Evolutionary conservation across 768 basidiomycete genomes (phyloP), one percentile per base, ranked within the genome.

Genomic region (Lactifluus subvellereus): DNA sequence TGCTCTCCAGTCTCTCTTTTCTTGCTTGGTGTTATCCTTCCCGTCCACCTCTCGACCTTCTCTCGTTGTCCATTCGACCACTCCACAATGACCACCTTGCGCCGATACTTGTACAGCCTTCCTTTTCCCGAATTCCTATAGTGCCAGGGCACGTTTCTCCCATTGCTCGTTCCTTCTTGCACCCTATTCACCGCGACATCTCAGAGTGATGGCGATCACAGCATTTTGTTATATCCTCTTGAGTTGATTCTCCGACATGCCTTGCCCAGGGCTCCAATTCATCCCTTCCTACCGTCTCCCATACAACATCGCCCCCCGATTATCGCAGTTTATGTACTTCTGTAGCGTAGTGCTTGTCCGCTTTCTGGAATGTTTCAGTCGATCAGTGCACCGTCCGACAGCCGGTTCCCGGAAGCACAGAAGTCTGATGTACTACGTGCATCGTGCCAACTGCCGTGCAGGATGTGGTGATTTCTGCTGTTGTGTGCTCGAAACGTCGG

Each of bases 321-420:
- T 52, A 67, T 62, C 43, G 59, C 67, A 63, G 69, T 59, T 50
- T 69, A 59, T 71, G 70, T 70, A 72, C 71, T 72, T 72, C 66
- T 73, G 72, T 73, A 73, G 72, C 71, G 69, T 73, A 73, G 71
- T 64, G 63, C 59, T 64, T 60, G 63, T 60, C 59, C 53, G 63
- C 54, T 64, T 56, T 56, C 62, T 64, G 63, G 54, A 64, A 64
- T 64, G 59, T 60, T 64, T 55, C 30, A 54, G 38, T 64, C 43
- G 40, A 60, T 60, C 54, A 51, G 42, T 35, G 48, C 59, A 40
- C 40, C 18, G 35, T 55, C 54, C 22, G 47, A 49, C 18, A 6
- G 53, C 49, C 33, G 57, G 52, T 59, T 27, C n/a, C 43, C n/a
- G 50, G 56, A 32, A 40, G 43, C 8, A 40, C 20, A 43, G 38